Evolutionary conservation across 139 green algal species (phyloP), one percentile per base, ranked within the genome.

Genomic region (Axilococcus clingmanii): DNA sequence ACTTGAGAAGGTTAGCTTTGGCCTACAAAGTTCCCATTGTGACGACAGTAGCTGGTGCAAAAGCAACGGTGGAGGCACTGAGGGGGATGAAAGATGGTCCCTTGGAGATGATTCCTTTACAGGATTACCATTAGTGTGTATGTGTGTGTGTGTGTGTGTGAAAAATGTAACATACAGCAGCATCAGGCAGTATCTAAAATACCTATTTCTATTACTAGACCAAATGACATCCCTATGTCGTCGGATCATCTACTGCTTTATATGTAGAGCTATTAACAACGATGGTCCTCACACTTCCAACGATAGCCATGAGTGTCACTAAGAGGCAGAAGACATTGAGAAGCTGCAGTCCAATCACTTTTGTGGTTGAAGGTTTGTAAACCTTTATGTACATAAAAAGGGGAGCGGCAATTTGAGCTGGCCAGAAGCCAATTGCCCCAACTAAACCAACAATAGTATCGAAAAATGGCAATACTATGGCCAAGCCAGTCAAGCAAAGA

Each of bases 11-110:
- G 20, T 60, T 84, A 17, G 89, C 93, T 25, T 73, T 99, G 16
- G 67, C 50, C 7, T 59, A 81, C 50, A 91, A 95, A 69, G 76
- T 98, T 48, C 91, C 92, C 33, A 83, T 94, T 49, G 78, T 98
- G 52, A 98, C 93, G 29, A 99, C 93, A 15, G 60, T 99, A 2
- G 82, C 86, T 3, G 93, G 81, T 16, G 82, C 76, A 19, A 74
- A 68, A 8, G 90, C 93, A 20, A 99, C 86, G 0, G 58, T 78
- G 1, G 55, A 76, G 33, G 90, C 88, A 6, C 79, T 99, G 27
- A 61, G 74, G 32, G 83, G 79, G 22, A 82, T 98, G 48, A 63
- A 76, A 29, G 28, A 57, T 7, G 78, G 74, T 7, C 58, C 73
- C 11, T 61, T 99, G 29, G 59, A 91, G 54, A 87, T 94, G 76